Evolutionary conservation across 2,329 filamentous ascomycete species (phyloP), one percentile per base, ranked within the genome.

Genomic region (Rosellinia necatrix): DNA sequence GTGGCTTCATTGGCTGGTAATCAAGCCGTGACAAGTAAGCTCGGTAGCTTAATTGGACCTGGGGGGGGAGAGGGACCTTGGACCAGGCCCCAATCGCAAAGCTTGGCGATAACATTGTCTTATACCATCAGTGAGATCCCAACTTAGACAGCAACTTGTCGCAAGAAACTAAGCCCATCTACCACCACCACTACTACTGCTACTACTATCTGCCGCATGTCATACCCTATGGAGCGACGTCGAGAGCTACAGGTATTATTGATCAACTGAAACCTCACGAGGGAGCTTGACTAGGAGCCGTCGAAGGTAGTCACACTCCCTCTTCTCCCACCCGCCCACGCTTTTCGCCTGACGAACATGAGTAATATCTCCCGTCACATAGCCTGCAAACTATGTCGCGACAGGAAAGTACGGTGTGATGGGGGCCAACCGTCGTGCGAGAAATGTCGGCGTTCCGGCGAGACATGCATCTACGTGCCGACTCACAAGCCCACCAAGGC

Each of bases 381-480:
- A 58, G 60, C 58, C 15, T 64, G 58, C 27, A 64, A 61, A 60
- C 49, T 58, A 58, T 66, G 62, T 49, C 60, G 62, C 46, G 65
- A 65, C 53, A 58, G 65, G 34, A 65, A 64, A 46, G 64, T 66
- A 35, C 59, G 64, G 22, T 67, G 62, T 50, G 59, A 62, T 53
- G 63, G 64, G n/a, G 62, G 56, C 3, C 59, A 65, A 27, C 64
- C 64, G 15, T 37, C 58, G 1, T 67, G 65, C 27, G 65, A 66
- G 30, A 67, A 67, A 25, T 67, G 65, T 25, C 58, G 58, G 37
- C 58, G 64, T 13, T 60, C 60, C 1, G 64, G 62, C 38, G 64
- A 67, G 34, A 41, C 52, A 13, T 67, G 65, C 51, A 41, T 67
- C n/a, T 67, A 67, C 42, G 59, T 64, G 27, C 61, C 62, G 27